Evolutionary conservation across 345 rosid genomes (phyloP), one percentile per base, ranked within the genome.

Genomic region (Melaleuca alternifolia): DNA sequence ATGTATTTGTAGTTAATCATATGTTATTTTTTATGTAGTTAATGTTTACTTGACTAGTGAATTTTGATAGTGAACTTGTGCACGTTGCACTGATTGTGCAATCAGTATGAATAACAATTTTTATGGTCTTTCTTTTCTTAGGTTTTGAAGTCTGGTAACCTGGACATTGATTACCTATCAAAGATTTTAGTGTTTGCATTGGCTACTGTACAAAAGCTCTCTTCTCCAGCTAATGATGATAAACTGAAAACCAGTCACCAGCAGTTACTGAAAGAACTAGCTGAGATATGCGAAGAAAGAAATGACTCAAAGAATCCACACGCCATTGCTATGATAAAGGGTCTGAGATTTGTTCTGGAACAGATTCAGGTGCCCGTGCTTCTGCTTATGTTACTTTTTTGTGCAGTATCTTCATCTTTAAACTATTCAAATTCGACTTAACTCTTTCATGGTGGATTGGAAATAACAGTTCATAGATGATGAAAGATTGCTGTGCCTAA

Each of bases 281-380:
- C 91, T 86, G 92, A 92, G 86, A 88, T 91, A 61, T 92, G 94
- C 89, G 89, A 92, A 91, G 90, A 87, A 84, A 59, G 86, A 26
- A 92, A 92, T 82, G 89, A 88, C 54, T 90, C 94, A 15, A 91
- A 91, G 84, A 33, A 86, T 87, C 89, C 95, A 50, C 92, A 86
- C 88, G 92, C 93, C 57, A 86, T 92, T 75, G 96, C 95, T 81
- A 92, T 96, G 92, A 91, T 95, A 51, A 93, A 88, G 91, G 99
- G 99, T 51, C 92, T 97, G 56, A 95, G 96, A 26, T 96, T 96
- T 91, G 91, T 94, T 77, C 91, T 97, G 41, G 95, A 94, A 91
- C 95, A 96, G 92, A 94, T 95, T 91, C 98, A 93, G 98, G 99
- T 97, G 65, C 87, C 85, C 77, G 11, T 50, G 41, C 41, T 57